Base-by-base conservation (phyloP, 768 basidiomycete genomes). In the Suillus plorans region DNA sequence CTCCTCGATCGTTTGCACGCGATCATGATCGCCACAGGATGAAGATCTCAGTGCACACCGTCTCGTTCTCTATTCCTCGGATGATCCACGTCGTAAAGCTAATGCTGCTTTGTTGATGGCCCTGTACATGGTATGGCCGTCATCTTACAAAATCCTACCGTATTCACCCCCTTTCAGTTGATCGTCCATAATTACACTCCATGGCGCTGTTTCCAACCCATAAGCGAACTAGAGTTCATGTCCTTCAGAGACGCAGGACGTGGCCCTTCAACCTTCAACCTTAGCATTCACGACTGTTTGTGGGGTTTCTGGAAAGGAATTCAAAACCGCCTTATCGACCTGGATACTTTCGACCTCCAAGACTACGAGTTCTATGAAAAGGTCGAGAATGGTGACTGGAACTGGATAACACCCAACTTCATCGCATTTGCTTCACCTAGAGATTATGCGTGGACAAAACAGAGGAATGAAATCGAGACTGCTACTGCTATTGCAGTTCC, bases 361-460 rank as follows among this genome's bases (percentile, higher is more conserved):
- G 95, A 96, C 67, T 98, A 99, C 74, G 94, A 95, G 76, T 90
- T 81, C 74, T 97, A 95, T 75, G 96, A 98, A 74, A 95, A 95
- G 77, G 95, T 96, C 50, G 94, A 95, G 77, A 94, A 95, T 72
- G 92, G 93, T 16, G 95, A 96, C 75, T 95, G 94, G 91, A 97
- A 97, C 72, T 96, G 93, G 93, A 84, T 95, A 77, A 94, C 93
- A 0, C 92, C 93, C 2, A 85, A 90, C 67, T 95, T 95, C 72
- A 91, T 98, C 70, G 95, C 96, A 13, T 97, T 98, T 70, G 96
- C 96, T 4, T 95, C 94, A 0, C 96, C 95, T 0, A 86, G 93
- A 67, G 94, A 97, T 73, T 80, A 86, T 0, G 80, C 81, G 45
- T 96, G 90, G 87, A 82, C 95, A 70, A 94, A 94, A 78, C 83